Conservation (phyloP, 2,329 filamentous ascomycete species). For the Aspergillus neoniger region DNA sequence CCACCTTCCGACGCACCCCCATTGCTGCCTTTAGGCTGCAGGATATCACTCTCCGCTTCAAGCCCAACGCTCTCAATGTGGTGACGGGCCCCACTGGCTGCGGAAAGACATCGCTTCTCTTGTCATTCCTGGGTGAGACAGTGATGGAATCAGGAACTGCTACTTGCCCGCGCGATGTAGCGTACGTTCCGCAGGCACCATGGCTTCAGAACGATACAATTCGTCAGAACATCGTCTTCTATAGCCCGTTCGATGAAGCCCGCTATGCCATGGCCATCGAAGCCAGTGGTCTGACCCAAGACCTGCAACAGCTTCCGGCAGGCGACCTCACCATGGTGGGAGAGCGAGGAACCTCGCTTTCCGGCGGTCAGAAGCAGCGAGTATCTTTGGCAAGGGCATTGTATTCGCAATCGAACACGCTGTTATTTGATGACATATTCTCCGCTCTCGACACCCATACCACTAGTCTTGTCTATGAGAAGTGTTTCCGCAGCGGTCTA, state of each 20-base stretch:
- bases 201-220: slow-evolving; percentile 69
- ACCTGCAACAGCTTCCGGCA: slow-evolving; percentile 58
- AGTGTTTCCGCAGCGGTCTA: slow-evolving; percentile 60
- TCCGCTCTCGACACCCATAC: slow-evolving; percentile 63
- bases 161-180: slow-evolving; percentile 56
- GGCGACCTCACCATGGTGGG: slow-evolving; percentile 63
- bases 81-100: slow-evolving; percentile 58
- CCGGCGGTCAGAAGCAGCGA: slow-evolving; percentile 64
- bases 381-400: slow-evolving; percentile 61
- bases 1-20: slow-evolving; percentile 54
- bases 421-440: slow-evolving; percentile 62
- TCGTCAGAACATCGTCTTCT: slow-evolving; percentile 66
- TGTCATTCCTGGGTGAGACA: slow-evolving; percentile 30
- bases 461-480: slow-evolving; percentile 57
- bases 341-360: slow-evolving; percentile 64
- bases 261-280: slow-evolving; percentile 63
- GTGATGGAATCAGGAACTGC: slow-evolving; percentile 26
- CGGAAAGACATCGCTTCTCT: slow-evolving; percentile 59
- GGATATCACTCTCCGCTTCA: slow-evolving; percentile 49
- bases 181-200: slow-evolving; percentile 61
- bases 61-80: slow-evolving; percentile 57
- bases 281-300: slow-evolving; percentile 60
- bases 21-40: slow-evolving; percentile 54
- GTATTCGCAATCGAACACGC: slow-evolving; percentile 58
- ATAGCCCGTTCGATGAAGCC: slow-evolving; percentile 55